Base-by-base conservation (phyloP, 2,329 filamentous ascomycete genomes). In the Monosporascus sp. region DNA sequence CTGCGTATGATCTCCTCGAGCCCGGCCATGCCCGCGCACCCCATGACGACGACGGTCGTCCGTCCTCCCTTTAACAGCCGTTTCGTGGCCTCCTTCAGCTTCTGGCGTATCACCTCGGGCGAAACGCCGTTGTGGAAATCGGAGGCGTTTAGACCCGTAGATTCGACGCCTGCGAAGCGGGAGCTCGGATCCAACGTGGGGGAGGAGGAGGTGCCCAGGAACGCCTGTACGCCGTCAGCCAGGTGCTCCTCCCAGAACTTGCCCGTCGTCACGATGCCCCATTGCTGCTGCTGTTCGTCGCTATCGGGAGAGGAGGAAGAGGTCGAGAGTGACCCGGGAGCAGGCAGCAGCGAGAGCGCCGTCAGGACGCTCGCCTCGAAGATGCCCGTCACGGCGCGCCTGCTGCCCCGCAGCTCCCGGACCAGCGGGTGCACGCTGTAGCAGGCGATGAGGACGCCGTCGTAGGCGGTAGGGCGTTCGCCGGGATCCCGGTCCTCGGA, bases 21-120 rank as follows among this genome's bases (percentile, higher is more conserved):
- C 0, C 91, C 92, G 1, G 87, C 86, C 92, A 97, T 96, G 0
- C 91, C 92, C 3, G 89, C 92, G 68, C 92, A 97, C 0, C 92
- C 92, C 75, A 97, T 80, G 64, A 90, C 88, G 7, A 97, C 82
- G 24, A 85, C 88, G 5, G 77, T 75, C 0, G 92, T 80, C 3
- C 76, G 73, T 0, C 78, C 74, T 14, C 75, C 75, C 7, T 66
- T 68, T 28, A 96, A 70, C 26, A 96, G 72, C 49, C 78, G 74
- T 67, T 78, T 81, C 0, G 89, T 88, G 0, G 91, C 91, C 17
- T 82, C 78, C 59, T 78, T 84, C 66, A 97, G 82, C 63, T 82
- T 85, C 55, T 68, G 68, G 38, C 76, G 74, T 38, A 97, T 84
- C 56, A 88, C 77, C 8, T 82, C 82, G 0, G 79, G 78, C 0